A percentile compares a stretch with the other conserved stretches of the same genome.
Evolutionary conservation across 176 grass and related monocot species (phyloP).

Genomic region (Phragmites australis): DNA sequence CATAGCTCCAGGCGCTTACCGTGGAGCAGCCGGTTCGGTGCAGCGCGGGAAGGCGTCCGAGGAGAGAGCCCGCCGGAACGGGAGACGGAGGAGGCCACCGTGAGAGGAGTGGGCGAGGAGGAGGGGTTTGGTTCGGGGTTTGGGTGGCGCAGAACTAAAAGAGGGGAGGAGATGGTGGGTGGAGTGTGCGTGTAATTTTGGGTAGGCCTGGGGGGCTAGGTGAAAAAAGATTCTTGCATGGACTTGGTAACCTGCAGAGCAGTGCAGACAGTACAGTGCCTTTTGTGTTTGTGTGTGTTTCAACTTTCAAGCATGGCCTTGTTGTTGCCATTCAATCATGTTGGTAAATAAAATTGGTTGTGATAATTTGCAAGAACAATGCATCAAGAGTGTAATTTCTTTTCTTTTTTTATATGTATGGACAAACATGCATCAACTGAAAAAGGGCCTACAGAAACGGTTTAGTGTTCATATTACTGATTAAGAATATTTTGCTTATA

Average conservation of each 20-base stretch:
- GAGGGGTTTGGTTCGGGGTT: background rate
- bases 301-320: background rate
- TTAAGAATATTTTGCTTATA: background rate
- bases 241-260: background rate
- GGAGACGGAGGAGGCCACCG: background rate
- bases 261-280: background rate
- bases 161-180: background rate
- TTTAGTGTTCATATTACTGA: background rate
- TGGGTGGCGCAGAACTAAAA: background rate
- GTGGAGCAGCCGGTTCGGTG: background rate
- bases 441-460: background rate
- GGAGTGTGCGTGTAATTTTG: background rate
- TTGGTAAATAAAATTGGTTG: background rate
- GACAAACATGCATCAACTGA: background rate
- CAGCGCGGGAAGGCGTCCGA: background rate
- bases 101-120: background rate
- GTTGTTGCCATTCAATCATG: background rate
- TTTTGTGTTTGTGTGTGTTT: background rate
- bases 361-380: background rate
- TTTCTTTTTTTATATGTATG: background rate
- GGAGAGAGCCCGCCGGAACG: background rate
- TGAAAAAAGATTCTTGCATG: background rate
- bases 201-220: background rate
- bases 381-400: background rate
- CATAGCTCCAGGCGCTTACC: constrained; percentile 4